Evolutionary conservation across 495 filamentous ascomycete species (phyloP).

Genomic region (Lophiostoma macrostomum): DNA sequence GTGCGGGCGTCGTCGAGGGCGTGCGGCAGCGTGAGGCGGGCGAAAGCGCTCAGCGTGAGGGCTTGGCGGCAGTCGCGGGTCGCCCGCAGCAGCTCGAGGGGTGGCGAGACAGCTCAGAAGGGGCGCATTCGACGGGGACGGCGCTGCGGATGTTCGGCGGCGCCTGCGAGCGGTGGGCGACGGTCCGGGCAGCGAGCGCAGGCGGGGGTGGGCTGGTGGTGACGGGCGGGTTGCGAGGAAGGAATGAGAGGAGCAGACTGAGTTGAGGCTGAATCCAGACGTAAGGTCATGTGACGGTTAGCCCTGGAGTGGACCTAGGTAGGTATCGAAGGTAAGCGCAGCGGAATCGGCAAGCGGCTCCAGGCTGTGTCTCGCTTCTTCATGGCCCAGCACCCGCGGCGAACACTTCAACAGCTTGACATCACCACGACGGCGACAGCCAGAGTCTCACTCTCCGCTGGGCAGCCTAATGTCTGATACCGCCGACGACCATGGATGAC

Average conservation of each 20-base stretch:
- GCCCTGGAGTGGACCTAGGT: no score
- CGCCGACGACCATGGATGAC: constrained; percentile 29
- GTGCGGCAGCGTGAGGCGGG: constrained; percentile 4
- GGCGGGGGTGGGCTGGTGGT: constrained; percentile 28
- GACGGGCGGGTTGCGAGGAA: constrained; percentile 12
- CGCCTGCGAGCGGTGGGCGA: not conserved
- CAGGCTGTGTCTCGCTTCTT: no score
- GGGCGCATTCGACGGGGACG: constrained; percentile 17
- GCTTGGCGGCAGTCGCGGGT: constrained; percentile 17
- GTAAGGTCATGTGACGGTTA: not conserved
- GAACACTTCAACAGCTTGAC: no score
- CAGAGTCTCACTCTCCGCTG: no score
- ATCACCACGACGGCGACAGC: no score
- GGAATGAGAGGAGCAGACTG: constrained; percentile 8
- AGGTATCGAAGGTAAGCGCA: no score
- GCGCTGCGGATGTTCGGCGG: not conserved
- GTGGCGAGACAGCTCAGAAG: constrained; percentile 12
- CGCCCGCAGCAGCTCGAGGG: constrained; percentile 22
- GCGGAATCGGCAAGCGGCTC: no score
- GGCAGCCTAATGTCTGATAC: constrained; percentile 14
- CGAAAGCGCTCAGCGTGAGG: constrained; percentile 20
- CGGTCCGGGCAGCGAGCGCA: not conserved
- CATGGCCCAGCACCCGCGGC: no score
- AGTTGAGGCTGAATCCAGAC: constrained; percentile 17
- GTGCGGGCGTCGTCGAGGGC: not conserved